Evolutionary conservation across 805 yeast genomes (phyloP), one percentile per base, ranked within the genome.

Genomic region (Lipomyces yamadae): DNA sequence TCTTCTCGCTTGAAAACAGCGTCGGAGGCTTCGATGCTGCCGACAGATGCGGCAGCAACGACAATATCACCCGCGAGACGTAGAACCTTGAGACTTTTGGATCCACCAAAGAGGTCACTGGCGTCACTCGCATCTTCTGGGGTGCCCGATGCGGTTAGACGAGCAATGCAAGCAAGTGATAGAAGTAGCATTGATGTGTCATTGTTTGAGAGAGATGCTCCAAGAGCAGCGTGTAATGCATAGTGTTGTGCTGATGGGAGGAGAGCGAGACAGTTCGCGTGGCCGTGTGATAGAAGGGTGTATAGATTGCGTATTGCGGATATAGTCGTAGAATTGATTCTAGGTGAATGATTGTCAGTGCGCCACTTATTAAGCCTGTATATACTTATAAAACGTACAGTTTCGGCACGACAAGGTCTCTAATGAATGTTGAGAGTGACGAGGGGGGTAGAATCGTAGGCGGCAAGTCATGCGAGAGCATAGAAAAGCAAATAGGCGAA

Each of bases 1-100:
- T 52, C 33, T 30, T 52, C 55, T 24, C 55, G 55, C 33, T 29
- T 18, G 30, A n/a, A n/a, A n/a, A 30, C 55, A 4, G 33, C n/a
- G 33, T 52, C 55, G 30, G 30, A 24, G 55, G 24, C 24, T 52
- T 52, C 55, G 55, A 11, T 15, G 3, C 11, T 52, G 55, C 55
- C 24, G 8, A 32, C 55, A 30, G 55, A 24, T 7, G 55, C 55
- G 5, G 55, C 55, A 15, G 55, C 55, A 13, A 52, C 55, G 2
- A 24, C 55, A 3, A 52, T 18, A 30, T 52, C 55, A 52, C 55
- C 55, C 13, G 55, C 55, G 2, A 52, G 33, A 13, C 55, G 55
- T 11, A 52, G 55, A 32, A 52, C 55, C 33, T 52, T 52, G 55
- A 52, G 55, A 30, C 55, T 10, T 32, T 52, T 52, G 33, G 55